Base-by-base conservation (phyloP, 2,329 filamentous ascomycete genomes). In the Fusarium verticillioides region DNA sequence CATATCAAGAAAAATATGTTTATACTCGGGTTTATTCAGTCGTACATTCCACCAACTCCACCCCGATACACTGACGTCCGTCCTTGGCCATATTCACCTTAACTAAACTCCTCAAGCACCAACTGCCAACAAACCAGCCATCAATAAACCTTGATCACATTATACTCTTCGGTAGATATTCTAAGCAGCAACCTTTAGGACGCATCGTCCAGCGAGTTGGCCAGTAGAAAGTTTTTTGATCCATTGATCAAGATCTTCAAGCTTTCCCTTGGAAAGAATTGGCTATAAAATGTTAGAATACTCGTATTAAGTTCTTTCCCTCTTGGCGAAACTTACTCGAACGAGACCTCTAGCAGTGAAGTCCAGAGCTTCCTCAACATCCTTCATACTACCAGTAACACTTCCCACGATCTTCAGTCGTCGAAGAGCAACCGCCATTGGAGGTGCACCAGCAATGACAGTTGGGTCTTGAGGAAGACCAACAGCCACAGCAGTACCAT, bases 401-500 rank as follows among this genome's bases (percentile, higher is more conserved):
- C 77, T 78, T 12, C 77, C 77, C 0, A 78, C 72, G 7, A 78
- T 63, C 28, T 78, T 78, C 42, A 78, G 36, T 1, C 75, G 62
- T 16, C 70, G 58, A 4, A 77, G 26, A 2, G 62, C 70, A 37
- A 78, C 58, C 0, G 69, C 49, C 32, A 77, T 72, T 0, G 77
- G 76, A 0, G 76, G 62, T 19, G 69, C 72, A 1, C 76, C 77
- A 18, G 76, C 77, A 9, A 78, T 49, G 1, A 78, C 52, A 2
- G 65, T 75, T 4, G 34, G 40, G 15, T 78, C 76, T 2, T 74
- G 60, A 0, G 95, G 95, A 26, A 97, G 86, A 75, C 94, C 95
- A 75, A 98, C 95, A 80, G 93, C 94, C 56, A 97, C 89, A 74
- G 97, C 92, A 15, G 90, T 89, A 52, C 95, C 95, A 56, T 91